Evolutionary conservation across 169 alveolate species (phyloP), one percentile per base, ranked within the genome.

Genomic region (Eimeria maxima): DNA sequence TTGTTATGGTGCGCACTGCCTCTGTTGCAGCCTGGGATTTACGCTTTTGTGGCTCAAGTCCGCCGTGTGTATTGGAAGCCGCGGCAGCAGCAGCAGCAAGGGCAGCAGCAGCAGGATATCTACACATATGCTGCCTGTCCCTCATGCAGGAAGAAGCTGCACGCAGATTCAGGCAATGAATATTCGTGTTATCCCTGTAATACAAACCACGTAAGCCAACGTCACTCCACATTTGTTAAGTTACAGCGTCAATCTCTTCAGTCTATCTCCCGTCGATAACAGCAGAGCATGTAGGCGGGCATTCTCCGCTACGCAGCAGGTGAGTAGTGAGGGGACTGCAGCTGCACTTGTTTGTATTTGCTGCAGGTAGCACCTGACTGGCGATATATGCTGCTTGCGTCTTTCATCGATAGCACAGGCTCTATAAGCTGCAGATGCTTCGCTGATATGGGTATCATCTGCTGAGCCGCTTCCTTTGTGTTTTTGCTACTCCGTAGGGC

Each of bases 21-120:
- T 20, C 38, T 29, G 67, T 38, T 50, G 74, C 90, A 69, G 57
- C 90, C 84, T 63, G 95, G 95, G 38, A 47, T 57, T 20, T 90
- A 69, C 65, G 84, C 89, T 20, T 90, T 90, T 33, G 44, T 90
- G 3, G 95, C 78, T 22, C 95, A 90, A 80, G 71, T 90, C 14
- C 95, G 95, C 11, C 78, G 95, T 55, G 80, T 90, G 67, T 90
- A 90, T 81, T 90, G 95, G 95, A 47, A 80, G 47, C 89, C 95
- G 76, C 50, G 95, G 63, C 87, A 50, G 73, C 95, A 38, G 57
- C 95, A 73, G 81, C 86, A 83, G 60, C 90, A 53, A 24, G 53
- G 74, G 74, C 95, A 91, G 50, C 84, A 93, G 74, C 95, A 91
- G 50, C 84, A 93, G 86, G 93, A 67, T 67, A 78, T 65, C 74